A percentile compares a stretch with the other conserved stretches of the same genome.
phyloP scores from a whole-genome alignment of 192 early-diverging fungal genomes.

The Diversispora epigaea region DNA sequence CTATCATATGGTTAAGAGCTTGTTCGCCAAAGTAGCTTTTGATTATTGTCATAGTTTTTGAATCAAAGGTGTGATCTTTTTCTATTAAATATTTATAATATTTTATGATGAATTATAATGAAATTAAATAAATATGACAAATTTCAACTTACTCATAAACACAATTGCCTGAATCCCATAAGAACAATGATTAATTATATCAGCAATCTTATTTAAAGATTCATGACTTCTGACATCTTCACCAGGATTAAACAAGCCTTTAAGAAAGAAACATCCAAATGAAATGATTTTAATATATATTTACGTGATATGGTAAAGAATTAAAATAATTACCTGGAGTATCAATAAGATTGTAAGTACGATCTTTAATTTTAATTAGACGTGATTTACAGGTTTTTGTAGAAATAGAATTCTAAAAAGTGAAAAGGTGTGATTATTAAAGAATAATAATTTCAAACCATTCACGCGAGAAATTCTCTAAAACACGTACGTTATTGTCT shows the following conservation, averaged over 20 bases:
- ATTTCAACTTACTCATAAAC: not conserved
- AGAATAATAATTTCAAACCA: not conserved
- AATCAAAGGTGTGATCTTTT: not conserved
- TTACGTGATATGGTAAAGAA: too few species aligned
- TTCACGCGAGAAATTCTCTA: not conserved
- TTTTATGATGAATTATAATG: not conserved
- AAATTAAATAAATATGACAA: not conserved
- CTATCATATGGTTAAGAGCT: not conserved
- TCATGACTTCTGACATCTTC: not conserved
- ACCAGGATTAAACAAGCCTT: not conserved
- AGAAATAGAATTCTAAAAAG: not conserved
- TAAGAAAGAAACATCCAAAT: too few species aligned
- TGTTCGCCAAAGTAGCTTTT: not conserved
- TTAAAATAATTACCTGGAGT: not conserved
- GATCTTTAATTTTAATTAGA: not conserved
- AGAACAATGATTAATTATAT: not conserved
- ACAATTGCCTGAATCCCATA: slow-evolving; percentile 11
- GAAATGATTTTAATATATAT: too few species aligned
- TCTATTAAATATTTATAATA: not conserved
- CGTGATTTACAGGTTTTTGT: not conserved
- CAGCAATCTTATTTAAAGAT: not conserved
- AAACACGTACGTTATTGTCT: not conserved
- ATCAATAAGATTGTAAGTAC: slow-evolving; percentile 4
- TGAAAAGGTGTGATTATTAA: not conserved
- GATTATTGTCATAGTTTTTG: not conserved